A percentile compares a stretch with the other conserved stretches of the same genome.
phyloP scores from a whole-genome alignment of 331 rosid genomes.

The Rosa hybrid region DNA sequence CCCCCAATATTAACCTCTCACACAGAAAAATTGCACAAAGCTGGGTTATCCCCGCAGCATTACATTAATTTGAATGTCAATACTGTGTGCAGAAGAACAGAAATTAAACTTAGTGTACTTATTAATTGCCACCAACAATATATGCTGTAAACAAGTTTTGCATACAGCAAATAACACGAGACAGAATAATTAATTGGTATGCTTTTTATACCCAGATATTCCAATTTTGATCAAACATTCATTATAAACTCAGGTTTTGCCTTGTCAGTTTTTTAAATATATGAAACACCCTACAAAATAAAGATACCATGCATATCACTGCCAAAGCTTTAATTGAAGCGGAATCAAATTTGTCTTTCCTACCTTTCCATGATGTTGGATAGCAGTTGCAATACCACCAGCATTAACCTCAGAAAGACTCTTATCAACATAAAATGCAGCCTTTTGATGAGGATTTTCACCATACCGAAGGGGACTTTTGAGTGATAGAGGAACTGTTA shows the following conservation, averaged over 20 bases:
- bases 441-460: conserved; percentile 96
- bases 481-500: conserved; percentile 67
- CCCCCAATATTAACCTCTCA: neutral
- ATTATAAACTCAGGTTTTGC: neutral
- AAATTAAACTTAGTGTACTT: too few species aligned
- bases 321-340: neutral
- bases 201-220: neutral
- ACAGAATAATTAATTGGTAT: neutral
- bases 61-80: neutral
- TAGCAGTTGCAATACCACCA: conserved; percentile 94
- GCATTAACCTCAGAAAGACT: conserved; percentile 74
- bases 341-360: conserved; percentile 9
- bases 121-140: neutral
- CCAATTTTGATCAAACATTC: neutral
- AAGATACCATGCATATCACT: neutral
- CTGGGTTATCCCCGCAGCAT: neutral
- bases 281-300: neutral
- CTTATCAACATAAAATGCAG: conserved; percentile 85
- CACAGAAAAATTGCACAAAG: neutral
- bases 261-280: neutral
- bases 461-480: conserved; percentile 83
- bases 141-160: neutral
- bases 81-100: too few species aligned
- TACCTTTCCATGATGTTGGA: conserved; percentile 95
- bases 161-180: neutral